Evolutionary conservation across 2,329 filamentous ascomycete species (phyloP).

Genomic region (Neurospora sp.): DNA sequence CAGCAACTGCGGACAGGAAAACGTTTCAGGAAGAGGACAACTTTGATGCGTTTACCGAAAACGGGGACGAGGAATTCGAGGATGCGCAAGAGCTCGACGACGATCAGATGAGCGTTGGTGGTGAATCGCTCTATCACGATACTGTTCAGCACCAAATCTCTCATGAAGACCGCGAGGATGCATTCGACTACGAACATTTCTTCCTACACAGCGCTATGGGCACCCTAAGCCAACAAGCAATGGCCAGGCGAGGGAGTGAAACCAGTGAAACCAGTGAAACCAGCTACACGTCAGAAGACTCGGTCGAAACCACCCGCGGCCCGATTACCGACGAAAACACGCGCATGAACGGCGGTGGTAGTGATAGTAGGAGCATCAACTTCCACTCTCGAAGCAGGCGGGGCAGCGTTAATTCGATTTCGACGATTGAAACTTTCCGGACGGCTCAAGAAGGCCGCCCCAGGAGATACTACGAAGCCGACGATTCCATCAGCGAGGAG

Average conservation of each 20-base stretch:
- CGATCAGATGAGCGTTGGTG: conserved; percentile 50
- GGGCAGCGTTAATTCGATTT: conserved; percentile 39
- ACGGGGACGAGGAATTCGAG: conserved; percentile 25
- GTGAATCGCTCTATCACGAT: conserved; percentile 55
- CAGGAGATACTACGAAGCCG: conserved; percentile 23
- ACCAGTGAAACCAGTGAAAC: conserved; percentile 31
- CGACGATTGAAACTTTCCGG: conserved; percentile 45
- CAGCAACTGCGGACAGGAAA: conserved; percentile 9
- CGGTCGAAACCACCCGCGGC: conserved; percentile 52
- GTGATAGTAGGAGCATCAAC: conserved; percentile 7
- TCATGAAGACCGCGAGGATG: conserved; percentile 88
- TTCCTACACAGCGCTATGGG: conserved; percentile 90
- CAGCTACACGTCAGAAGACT: conserved; percentile 51
- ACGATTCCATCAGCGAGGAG: conserved; percentile 3
- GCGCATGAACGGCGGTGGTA: conserved; percentile 7
- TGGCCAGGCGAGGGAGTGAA: conserved; percentile 30
- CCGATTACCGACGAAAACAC: conserved; percentile 21
- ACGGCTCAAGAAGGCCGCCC: conserved; percentile 43
- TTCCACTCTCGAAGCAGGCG: conserved; percentile 24
- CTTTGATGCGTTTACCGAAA: conserved; percentile 32
- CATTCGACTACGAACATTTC: conserved; percentile 94
- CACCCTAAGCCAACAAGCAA: conserved; percentile 51
- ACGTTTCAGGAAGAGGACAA: conserved; percentile 25
- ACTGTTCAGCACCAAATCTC: conserved; percentile 52
- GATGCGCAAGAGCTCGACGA: conserved; percentile 23